Evolutionary conservation across 2,329 filamentous ascomycete genomes (phyloP).

Genomic region (Fusarium brevicatenulatum): DNA sequence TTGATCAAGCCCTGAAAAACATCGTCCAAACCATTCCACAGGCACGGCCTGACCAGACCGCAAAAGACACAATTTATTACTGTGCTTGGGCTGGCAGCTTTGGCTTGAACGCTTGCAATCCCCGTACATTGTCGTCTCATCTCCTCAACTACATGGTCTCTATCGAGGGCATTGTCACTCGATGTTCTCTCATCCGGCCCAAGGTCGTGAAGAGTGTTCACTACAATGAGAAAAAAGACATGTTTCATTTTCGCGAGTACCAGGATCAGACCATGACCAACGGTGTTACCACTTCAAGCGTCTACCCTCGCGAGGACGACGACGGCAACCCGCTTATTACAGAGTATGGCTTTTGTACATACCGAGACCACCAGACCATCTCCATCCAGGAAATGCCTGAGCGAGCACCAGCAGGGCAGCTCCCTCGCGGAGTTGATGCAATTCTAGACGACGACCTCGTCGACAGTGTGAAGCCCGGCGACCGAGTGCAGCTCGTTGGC

Average conservation of each 20-base stretch:
- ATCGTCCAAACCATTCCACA: slow-evolving; percentile 84
- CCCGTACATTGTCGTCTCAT: slow-evolving; percentile 86
- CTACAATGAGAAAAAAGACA: slow-evolving; percentile 87
- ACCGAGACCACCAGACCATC: slow-evolving; percentile 96
- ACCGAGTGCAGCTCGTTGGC: slow-evolving; percentile 96
- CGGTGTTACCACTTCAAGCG: slow-evolving; percentile 86
- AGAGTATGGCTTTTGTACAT: slow-evolving; percentile 95
- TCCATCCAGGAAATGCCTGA: slow-evolving; percentile 99
- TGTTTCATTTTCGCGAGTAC: slow-evolving; percentile 91
- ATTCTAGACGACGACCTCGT: slow-evolving; percentile 97
- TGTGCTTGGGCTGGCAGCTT: slow-evolving; percentile 98
- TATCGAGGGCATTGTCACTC: slow-evolving; percentile 95
- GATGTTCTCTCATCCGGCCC: slow-evolving; percentile 92
- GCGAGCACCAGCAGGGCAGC: slow-evolving; percentile 90
- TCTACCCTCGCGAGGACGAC: slow-evolving; percentile 94
- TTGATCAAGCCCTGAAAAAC: slow-evolving; percentile 89
- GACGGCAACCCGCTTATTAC: slow-evolving; percentile 92
- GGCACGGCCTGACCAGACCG: slow-evolving; percentile 78
- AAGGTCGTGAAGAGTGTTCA: slow-evolving; percentile 99
- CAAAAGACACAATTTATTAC: slow-evolving; percentile 87
- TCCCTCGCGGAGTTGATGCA: slow-evolving; percentile 94
- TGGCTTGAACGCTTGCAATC: slow-evolving; percentile 93
- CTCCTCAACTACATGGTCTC: slow-evolving; percentile 98
- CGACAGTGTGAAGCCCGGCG: slow-evolving; percentile 92
- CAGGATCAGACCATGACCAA: slow-evolving; percentile 97